Evolutionary conservation across 768 basidiomycete species (phyloP).

Genomic region (Suillus sp.): DNA sequence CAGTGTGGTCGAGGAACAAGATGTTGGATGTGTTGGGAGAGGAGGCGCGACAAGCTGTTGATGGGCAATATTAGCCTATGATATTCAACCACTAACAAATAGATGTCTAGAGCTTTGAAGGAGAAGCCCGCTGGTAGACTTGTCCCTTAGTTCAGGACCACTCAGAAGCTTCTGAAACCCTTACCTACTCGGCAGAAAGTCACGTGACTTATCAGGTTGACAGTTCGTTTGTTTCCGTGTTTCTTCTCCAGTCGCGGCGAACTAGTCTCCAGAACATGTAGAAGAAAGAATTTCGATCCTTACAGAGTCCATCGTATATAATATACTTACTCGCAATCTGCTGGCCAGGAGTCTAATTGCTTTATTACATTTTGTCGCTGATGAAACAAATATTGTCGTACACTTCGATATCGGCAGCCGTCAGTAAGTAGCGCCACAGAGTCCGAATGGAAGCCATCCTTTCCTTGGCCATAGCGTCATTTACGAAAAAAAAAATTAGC

Average conservation of each 20-base stretch:
- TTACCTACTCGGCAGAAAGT: too few species aligned
- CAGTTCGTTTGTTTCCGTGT: too few species aligned
- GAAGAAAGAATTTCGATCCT: not conserved
- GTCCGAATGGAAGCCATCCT: not conserved
- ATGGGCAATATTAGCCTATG: not conserved
- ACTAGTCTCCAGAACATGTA: too few species aligned
- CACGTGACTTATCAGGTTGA: too few species aligned
- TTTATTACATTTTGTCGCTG: not conserved
- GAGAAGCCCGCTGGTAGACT: too few species aligned
- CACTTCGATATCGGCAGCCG: not conserved
- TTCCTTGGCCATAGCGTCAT: not conserved
- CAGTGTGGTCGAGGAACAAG: conserved; percentile 13
- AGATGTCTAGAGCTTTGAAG: too few species aligned
- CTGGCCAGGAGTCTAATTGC: not conserved
- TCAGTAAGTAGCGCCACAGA: not conserved
- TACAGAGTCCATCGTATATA: too few species aligned
- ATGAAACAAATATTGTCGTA: not conserved
- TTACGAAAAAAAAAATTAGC: conserved; percentile 1
- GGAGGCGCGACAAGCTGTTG: conserved; percentile 14
- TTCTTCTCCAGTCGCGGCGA: too few species aligned
- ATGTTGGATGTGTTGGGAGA: conserved; percentile 15
- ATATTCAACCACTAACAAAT: not conserved
- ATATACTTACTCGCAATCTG: too few species aligned
- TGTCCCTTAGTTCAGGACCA: too few species aligned
- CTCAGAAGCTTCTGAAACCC: too few species aligned